phyloP scores from a whole-genome alignment of 495 filamentous ascomycete species.

The Glutinoglossum americanum region DNA sequence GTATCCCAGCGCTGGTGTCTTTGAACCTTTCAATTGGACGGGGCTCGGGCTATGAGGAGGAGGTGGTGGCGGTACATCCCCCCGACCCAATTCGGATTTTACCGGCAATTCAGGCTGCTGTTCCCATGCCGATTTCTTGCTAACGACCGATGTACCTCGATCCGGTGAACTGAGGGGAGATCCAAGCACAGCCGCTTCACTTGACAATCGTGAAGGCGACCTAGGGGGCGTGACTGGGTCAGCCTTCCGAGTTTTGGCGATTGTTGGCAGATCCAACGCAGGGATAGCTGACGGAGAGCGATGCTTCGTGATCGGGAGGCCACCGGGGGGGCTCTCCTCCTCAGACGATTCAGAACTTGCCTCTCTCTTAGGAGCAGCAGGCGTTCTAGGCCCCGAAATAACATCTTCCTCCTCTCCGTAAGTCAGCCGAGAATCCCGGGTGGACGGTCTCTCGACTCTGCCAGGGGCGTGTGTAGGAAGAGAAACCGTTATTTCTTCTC shows the following conservation, averaged over 20 bases:
- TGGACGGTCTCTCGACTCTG: neutral
- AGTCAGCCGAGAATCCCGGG: neutral
- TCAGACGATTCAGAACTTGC: neutral
- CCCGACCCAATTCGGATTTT: constrained; percentile 8
- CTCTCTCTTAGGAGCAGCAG: neutral
- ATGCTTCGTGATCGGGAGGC: constrained; percentile 16
- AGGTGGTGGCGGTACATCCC: constrained; percentile 26
- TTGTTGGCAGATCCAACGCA: constrained; percentile 31
- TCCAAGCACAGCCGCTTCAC: neutral
- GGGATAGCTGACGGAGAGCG: constrained; percentile 36
- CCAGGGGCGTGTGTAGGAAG: neutral
- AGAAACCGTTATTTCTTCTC: neutral
- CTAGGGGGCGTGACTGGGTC: constrained; percentile 15
- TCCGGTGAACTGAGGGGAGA: neutral
- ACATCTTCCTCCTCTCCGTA: neutral
- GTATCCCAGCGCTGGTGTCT: constrained; percentile 27
- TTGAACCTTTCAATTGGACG: constrained; percentile 27
- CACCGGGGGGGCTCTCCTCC: neutral
- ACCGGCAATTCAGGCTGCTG: neutral
- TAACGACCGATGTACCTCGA: neutral
- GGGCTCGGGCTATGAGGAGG: constrained; percentile 30
- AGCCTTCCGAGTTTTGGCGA: constrained; percentile 33
- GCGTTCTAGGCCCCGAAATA: neutral
- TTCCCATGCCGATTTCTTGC: neutral
- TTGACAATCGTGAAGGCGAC: neutral